Evolutionary conservation across 2,329 filamentous ascomycete species (phyloP).

Genomic region (Paracoccidioides lutzii): DNA sequence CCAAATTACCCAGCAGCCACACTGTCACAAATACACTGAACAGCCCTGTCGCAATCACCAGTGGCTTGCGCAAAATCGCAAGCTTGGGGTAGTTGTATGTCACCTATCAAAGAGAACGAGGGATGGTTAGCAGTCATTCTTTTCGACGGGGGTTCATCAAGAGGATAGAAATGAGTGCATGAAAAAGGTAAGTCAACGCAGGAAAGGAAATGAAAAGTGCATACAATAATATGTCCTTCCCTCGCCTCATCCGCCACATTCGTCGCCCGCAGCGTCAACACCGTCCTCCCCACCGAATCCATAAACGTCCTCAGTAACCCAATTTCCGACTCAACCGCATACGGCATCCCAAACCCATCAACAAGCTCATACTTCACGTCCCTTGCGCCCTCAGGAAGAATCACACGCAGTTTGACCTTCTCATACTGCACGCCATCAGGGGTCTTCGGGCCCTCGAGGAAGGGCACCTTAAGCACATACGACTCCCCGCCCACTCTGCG

Average conservation of each 20-base stretch:
- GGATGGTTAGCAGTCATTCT: background rate
- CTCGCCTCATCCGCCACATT: constrained; percentile 87
- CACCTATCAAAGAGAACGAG: constrained; percentile 32
- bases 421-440: constrained; percentile 77
- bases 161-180: too few relatives aligned
- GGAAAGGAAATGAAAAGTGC: constrained; percentile 11
- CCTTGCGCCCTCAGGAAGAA: constrained; percentile 83
- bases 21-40: constrained; percentile 60
- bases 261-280: constrained; percentile 62
- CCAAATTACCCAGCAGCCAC: constrained; percentile 64
- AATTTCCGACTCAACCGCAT: constrained; percentile 40
- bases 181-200: background rate
- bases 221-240: constrained; percentile 62
- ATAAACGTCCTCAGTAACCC: constrained; percentile 77
- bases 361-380: constrained; percentile 52
- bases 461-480: constrained; percentile 82
- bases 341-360: constrained; percentile 57
- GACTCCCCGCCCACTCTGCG: constrained; percentile 50
- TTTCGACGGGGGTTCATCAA: background rate
- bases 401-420: constrained; percentile 62
- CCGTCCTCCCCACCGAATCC: constrained; percentile 80
- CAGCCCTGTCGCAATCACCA: constrained; percentile 63
- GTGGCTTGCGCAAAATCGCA: constrained; percentile 70
- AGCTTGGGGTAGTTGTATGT: constrained; percentile 72
- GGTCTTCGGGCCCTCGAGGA: constrained; percentile 83